Evolutionary conservation across 768 basidiomycete species (phyloP).

Genomic region (Termitomyces titanicus): DNA sequence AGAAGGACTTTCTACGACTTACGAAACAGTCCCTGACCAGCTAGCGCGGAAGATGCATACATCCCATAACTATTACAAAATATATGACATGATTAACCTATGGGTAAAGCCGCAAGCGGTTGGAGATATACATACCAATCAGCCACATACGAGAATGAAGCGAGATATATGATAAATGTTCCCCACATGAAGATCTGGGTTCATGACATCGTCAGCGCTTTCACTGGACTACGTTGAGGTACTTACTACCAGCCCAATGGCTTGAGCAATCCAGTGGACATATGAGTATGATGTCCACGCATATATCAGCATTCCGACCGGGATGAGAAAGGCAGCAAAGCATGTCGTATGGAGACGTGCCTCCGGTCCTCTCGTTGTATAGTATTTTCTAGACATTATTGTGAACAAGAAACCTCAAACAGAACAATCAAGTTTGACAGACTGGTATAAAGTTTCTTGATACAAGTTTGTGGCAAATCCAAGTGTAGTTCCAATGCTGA

Average conservation of each 20-base stretch:
- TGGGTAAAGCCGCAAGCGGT: background rate
- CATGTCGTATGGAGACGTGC: constrained; percentile 60
- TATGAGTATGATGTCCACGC: constrained; percentile 58
- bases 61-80: constrained; percentile 41
- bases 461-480: constrained; percentile 44
- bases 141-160: constrained; percentile 57
- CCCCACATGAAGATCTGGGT: constrained; percentile 48
- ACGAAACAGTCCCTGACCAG: constrained; percentile 30
- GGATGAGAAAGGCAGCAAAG: constrained; percentile 49
- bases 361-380: constrained; percentile 40
- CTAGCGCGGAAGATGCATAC: constrained; percentile 69
- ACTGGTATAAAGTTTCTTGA: constrained; percentile 43
- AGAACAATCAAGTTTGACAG: background rate
- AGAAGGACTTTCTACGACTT: background rate
- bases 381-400: constrained; percentile 24
- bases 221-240: background rate
- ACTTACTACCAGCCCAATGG: constrained; percentile 46
- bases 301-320: constrained; percentile 64
- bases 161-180: constrained; percentile 50
- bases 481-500: constrained; percentile 50
- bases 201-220: background rate
- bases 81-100: too few relatives aligned
- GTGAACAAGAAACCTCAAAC: background rate
- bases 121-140: constrained; percentile 45
- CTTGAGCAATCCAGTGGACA: constrained; percentile 61